phyloP scores from a whole-genome alignment of 805 yeast species.

The Candida sithepensis region DNA sequence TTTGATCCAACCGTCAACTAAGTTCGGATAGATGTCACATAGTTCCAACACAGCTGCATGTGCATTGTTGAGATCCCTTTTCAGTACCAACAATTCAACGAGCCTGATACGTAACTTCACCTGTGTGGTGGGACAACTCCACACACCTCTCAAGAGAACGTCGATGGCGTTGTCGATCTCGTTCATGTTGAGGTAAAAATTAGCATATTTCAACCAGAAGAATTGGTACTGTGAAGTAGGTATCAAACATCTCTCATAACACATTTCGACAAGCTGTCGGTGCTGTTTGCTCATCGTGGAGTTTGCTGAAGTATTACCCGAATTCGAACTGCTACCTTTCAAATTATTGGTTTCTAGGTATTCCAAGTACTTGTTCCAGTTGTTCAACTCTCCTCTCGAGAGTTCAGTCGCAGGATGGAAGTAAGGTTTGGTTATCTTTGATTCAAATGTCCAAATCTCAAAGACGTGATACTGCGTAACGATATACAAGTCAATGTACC shows the following conservation, averaged over 20 bases:
- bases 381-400: slow-evolving; percentile 43
- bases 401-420: slow-evolving; percentile 33
- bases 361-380: slow-evolving; percentile 58
- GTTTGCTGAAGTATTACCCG: no score
- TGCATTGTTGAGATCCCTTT: slow-evolving; percentile 36
- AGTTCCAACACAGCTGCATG: slow-evolving; percentile 29
- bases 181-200: slow-evolving; percentile 35
- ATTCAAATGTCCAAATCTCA: slow-evolving; percentile 49
- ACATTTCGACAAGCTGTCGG: slow-evolving; percentile 26
- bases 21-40: slow-evolving; percentile 28
- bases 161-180: slow-evolving; percentile 36
- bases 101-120: slow-evolving; percentile 36
- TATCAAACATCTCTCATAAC: slow-evolving; percentile 48
- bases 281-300: slow-evolving; percentile 17
- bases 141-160: slow-evolving; percentile 35
- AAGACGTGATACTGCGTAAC: slow-evolving; percentile 51
- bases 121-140: slow-evolving; percentile 25
- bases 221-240: slow-evolving; percentile 41
- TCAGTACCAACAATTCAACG: slow-evolving; percentile 40
- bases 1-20: slow-evolving; percentile 38
- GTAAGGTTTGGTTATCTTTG: slow-evolving; percentile 35
- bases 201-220: slow-evolving; percentile 49
- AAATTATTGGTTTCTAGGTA: slow-evolving; percentile 41
- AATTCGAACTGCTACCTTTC: no score
- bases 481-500: slow-evolving; percentile 49